Conservation (phyloP, 2,329 filamentous ascomycete species). For the Cadophora luteo-olivacea region DNA sequence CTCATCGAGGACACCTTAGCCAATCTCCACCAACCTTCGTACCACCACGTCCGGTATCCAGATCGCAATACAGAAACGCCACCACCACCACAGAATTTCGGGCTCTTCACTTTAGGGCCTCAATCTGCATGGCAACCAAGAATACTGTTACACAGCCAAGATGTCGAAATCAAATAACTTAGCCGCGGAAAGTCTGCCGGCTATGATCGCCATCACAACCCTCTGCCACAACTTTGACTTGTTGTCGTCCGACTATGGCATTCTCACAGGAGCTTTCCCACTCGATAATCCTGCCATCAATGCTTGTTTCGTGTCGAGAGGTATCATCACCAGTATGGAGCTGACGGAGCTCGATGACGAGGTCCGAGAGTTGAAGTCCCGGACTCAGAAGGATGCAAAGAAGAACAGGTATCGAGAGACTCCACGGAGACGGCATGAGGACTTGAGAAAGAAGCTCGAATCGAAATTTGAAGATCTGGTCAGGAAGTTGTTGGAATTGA, state of each 20-base stretch:
- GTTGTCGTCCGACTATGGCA: constrained; percentile 1
- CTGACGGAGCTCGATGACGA: background rate
- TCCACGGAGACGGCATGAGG: background rate
- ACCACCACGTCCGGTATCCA: no score
- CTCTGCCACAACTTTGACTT: background rate
- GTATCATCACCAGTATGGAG: background rate
- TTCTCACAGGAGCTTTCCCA: background rate
- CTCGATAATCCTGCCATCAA: background rate
- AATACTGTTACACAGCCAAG: background rate
- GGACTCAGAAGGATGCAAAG: background rate
- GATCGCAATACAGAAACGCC: background rate
- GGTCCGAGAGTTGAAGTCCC: background rate
- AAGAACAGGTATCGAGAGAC: background rate
- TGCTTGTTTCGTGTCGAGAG: background rate
- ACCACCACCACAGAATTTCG: background rate
- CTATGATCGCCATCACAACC: background rate
- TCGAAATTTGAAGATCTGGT: background rate
- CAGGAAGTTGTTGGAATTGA: background rate
- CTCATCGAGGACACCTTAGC: no score
- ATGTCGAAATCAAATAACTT: background rate
- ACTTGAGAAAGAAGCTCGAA: background rate
- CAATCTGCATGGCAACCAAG: no score
- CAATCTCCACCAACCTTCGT: background rate
- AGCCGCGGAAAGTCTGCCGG: background rate
- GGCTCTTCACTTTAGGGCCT: no score